phyloP scores from a whole-genome alignment of 768 basidiomycete genomes.

The Lactarius sanguifluus region DNA sequence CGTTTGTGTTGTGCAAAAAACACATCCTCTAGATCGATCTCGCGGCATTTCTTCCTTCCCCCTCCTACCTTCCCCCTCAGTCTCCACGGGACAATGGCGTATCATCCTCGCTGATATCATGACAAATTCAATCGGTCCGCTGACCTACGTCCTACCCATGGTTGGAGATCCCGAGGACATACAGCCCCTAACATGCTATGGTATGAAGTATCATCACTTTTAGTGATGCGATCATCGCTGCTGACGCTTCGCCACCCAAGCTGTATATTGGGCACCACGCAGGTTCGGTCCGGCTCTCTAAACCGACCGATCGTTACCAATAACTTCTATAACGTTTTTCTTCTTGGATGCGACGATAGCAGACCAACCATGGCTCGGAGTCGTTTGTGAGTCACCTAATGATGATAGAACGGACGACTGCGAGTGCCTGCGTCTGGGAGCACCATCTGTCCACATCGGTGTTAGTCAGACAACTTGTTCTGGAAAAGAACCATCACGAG shows the following conservation, averaged over 20 bases:
- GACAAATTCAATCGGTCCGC: neutral
- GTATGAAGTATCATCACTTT: neutral
- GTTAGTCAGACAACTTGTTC: neutral
- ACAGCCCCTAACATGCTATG: neutral
- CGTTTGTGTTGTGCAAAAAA: neutral
- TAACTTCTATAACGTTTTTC: neutral
- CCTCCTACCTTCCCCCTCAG: neutral
- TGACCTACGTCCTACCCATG: no score
- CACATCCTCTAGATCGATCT: neutral
- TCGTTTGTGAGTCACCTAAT: neutral
- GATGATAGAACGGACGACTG: neutral
- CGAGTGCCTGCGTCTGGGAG: neutral
- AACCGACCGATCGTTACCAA: neutral
- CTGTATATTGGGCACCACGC: neutral
- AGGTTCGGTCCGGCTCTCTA: neutral
- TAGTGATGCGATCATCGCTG: neutral
- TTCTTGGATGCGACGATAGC: neutral
- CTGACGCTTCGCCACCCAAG: neutral
- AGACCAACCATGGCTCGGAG: neutral
- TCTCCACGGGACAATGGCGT: slow-evolving; percentile 3
- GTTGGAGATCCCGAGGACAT: neutral
- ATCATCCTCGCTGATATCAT: neutral
- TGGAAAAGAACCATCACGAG: neutral
- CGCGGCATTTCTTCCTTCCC: neutral
- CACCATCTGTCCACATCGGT: neutral